phyloP scores from a whole-genome alignment of 805 yeast species.

The Wickerhamiella hasegawae region DNA sequence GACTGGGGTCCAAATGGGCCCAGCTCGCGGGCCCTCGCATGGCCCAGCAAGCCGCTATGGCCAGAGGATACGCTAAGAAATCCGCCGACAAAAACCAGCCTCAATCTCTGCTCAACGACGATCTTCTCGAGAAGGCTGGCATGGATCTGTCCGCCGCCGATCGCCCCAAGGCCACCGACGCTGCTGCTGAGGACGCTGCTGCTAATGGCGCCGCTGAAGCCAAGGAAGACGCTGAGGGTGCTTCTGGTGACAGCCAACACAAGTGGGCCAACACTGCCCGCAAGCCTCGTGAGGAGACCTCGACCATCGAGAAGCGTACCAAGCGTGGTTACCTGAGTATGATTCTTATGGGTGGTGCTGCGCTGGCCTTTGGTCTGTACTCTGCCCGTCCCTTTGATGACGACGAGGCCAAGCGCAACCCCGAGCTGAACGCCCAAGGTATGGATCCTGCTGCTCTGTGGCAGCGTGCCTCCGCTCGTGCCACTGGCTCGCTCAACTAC shows the following conservation, averaged over 20 bases:
- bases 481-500: slow-evolving; percentile 57
- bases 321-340: slow-evolving; percentile 45
- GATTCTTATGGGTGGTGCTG: slow-evolving; percentile 18
- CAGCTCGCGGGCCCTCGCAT: no score
- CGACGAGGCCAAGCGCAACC: slow-evolving; percentile 46
- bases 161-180: slow-evolving; percentile 6
- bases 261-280: slow-evolving; percentile 39
- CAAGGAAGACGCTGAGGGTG: slow-evolving; percentile 6
- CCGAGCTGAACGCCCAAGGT: slow-evolving; percentile 48
- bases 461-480: slow-evolving; percentile 54
- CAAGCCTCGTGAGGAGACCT: slow-evolving; percentile 22
- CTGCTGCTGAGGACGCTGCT: slow-evolving; percentile 10
- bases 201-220: slow-evolving; percentile 6
- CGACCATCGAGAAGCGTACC: slow-evolving; percentile 47
- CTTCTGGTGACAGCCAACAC: slow-evolving; percentile 16
- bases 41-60: no score
- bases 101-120: slow-evolving; percentile 39
- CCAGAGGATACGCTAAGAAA: no score
- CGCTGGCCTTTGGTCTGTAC: slow-evolving; percentile 41
- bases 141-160: slow-evolving; percentile 36
- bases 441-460: slow-evolving; percentile 42
- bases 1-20: no score
- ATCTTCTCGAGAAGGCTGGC: slow-evolving; percentile 70
- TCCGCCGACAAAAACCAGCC: no score
- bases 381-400: slow-evolving; percentile 77